Percentiles rank a stretch among this genome's conserved stretches.
These are phyloP conservation scores for Solanum hybrid DNA, from an alignment of 305 asterid species.

Conservation along the genomic window DNA sequence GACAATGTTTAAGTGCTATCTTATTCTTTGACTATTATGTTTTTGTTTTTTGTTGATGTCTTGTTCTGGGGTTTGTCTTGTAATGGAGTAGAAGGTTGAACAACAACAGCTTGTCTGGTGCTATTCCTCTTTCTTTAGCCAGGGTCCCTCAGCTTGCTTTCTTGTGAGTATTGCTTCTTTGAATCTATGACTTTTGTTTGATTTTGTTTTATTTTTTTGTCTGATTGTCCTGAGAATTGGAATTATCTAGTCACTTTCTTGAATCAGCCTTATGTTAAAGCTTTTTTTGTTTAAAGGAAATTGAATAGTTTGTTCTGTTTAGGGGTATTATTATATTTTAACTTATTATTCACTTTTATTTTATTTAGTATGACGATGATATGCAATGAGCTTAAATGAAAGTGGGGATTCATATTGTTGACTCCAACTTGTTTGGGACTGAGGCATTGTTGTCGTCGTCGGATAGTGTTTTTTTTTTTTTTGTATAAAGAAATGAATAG, in stretches of 20 bases:
- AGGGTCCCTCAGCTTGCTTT: slow-evolving; percentile 86
- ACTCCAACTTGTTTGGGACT: background rate
- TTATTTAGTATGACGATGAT: background rate
- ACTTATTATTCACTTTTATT: background rate
- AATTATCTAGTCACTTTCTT: background rate
- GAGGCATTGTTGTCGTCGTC: background rate
- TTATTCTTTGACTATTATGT: slow-evolving; percentile 21
- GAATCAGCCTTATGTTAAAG: slow-evolving; percentile 2
- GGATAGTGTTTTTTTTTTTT: background rate
- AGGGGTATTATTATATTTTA: background rate
- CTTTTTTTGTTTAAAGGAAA: slow-evolving; percentile 13
- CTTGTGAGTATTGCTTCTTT: slow-evolving; percentile 60
- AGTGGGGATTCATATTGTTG: background rate
- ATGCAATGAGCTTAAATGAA: background rate
- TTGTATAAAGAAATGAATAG: background rate
- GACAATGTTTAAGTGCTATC: slow-evolving; percentile 13
- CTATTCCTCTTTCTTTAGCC: slow-evolving; percentile 66
- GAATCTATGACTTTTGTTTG: slow-evolving; percentile 1
- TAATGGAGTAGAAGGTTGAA: slow-evolving; percentile 75
- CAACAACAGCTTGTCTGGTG: slow-evolving; percentile 87
- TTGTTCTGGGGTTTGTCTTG: slow-evolving; percentile 41
- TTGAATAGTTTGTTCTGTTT: background rate
- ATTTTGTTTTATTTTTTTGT: slow-evolving; percentile 7
- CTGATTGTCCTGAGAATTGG: slow-evolving; percentile 6
- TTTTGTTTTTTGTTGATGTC: slow-evolving; percentile 11